Conservation (phyloP, 75 land plant genomes). For the Azolla pinnata region DNA sequence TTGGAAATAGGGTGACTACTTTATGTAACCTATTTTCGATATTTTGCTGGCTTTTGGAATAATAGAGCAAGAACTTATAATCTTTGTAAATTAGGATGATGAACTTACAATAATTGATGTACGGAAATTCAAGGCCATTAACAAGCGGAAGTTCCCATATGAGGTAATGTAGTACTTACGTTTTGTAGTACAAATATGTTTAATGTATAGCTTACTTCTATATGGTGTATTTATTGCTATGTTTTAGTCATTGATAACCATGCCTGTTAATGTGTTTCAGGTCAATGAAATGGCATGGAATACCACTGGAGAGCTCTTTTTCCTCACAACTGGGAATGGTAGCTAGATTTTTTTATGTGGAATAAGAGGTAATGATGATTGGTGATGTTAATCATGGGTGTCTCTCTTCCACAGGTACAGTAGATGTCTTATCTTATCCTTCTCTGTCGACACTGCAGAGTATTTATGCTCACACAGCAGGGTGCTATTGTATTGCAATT, state of each 20-base stretch:
- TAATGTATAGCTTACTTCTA: too few species aligned
- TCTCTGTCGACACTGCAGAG: conserved; percentile 65
- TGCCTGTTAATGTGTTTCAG: too few species aligned
- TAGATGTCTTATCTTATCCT: conserved; percentile 87
- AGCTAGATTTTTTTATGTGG: neutral
- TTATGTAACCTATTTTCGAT: neutral
- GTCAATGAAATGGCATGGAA: conserved; percentile 97
- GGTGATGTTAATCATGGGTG: neutral
- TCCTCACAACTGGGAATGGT: conserved; percentile 94
- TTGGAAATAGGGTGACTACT: conserved; percentile 75
- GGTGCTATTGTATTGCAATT: conserved; percentile 98
- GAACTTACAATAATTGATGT: conserved; percentile 94
- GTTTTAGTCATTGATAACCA: too few species aligned
- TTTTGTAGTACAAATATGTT: too few species aligned
- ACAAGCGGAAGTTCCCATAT: conserved; percentile 75
- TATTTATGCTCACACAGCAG: conserved; percentile 88
- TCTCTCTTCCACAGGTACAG: conserved; percentile 47
- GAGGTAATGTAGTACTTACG: conserved; percentile 43
- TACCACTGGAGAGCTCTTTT: conserved; percentile 83
- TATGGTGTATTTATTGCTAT: too few species aligned
- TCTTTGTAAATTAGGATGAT: conserved; percentile 96
- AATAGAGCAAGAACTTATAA: too few species aligned
- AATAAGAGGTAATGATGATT: neutral
- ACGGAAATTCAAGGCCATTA: conserved; percentile 76
- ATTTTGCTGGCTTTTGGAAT: conserved; percentile 1